phyloP scores from a whole-genome alignment of 2,329 filamentous ascomycete species.

The Thelonectria discophora region DNA sequence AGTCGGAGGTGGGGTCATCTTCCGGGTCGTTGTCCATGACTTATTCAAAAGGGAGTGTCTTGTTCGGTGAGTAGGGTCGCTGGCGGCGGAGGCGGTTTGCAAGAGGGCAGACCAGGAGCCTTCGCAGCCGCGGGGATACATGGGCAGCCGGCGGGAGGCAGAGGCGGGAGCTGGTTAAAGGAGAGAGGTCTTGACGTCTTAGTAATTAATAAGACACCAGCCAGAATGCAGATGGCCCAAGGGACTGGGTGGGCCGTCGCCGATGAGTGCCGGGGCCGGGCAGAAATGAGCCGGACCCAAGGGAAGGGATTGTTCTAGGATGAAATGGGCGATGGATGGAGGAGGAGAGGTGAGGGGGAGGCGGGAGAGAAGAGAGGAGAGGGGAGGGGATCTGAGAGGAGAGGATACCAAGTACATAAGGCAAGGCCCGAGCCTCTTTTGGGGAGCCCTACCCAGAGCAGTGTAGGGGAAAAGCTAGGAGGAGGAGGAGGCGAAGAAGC shows the following conservation, averaged over 20 bases:
- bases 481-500: too few species aligned
- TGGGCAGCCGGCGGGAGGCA: constrained; percentile 26
- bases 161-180: constrained; percentile 11
- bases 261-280: constrained; percentile 35
- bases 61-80: constrained; percentile 11
- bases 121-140: constrained; percentile 30
- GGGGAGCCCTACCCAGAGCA: neutral
- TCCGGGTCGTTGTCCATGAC: constrained; percentile 41
- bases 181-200: constrained; percentile 10
- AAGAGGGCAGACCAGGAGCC: constrained; percentile 15
- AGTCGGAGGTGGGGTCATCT: constrained; percentile 51
- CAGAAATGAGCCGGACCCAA: constrained; percentile 32
- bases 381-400: constrained; percentile 17
- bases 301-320: constrained; percentile 28
- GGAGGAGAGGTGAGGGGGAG: constrained; percentile 9
- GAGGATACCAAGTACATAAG: constrained; percentile 19
- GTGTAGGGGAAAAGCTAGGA: too few species aligned
- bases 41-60: constrained; percentile 16
- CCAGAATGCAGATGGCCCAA: constrained; percentile 15
- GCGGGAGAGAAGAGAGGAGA: constrained; percentile 3
- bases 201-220: constrained; percentile 15
- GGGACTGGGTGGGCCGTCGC: constrained; percentile 28
- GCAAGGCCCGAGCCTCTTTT: neutral
- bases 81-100: constrained; percentile 17
- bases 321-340: constrained; percentile 20